phyloP scores from a whole-genome alignment of 176 grass and related monocot genomes.

The Oryza nivara region DNA sequence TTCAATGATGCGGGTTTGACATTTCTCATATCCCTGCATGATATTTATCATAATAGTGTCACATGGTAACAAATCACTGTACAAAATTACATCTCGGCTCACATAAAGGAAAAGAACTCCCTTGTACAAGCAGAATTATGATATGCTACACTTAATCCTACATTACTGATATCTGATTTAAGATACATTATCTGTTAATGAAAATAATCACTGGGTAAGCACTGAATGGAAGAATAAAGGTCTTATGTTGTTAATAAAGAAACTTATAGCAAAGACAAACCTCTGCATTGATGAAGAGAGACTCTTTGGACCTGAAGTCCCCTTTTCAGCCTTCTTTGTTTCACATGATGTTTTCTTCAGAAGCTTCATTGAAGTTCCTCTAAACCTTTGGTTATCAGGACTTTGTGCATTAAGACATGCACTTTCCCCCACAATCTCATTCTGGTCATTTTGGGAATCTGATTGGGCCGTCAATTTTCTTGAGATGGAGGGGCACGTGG shows the following conservation, averaged over 20 bases:
- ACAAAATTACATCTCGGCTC: background rate
- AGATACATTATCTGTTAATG: slow-evolving; percentile 5
- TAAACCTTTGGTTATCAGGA: slow-evolving; percentile 50
- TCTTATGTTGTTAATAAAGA: slow-evolving; percentile 26
- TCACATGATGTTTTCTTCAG: slow-evolving; percentile 38
- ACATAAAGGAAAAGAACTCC: slow-evolving; percentile 25
- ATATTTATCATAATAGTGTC: slow-evolving; percentile 33
- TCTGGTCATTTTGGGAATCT: slow-evolving; percentile 38
- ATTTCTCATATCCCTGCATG: slow-evolving; percentile 59
- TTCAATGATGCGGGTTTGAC: slow-evolving; percentile 41
- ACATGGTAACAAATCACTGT: slow-evolving; percentile 33
- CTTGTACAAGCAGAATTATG: slow-evolving; percentile 14
- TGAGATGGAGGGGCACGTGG: slow-evolving; percentile 56
- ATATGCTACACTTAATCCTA: background rate
- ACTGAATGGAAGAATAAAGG: slow-evolving; percentile 19
- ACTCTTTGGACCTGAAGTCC: slow-evolving; percentile 47
- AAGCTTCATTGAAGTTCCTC: slow-evolving; percentile 33
- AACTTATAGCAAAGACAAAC: slow-evolving; percentile 38
- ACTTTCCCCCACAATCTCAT: slow-evolving; percentile 48
- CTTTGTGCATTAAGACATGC: slow-evolving; percentile 45
- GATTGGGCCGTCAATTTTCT: slow-evolving; percentile 33
- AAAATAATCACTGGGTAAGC: slow-evolving; percentile 21
- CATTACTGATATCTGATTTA: slow-evolving; percentile 25
- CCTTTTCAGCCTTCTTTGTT: slow-evolving; percentile 43
- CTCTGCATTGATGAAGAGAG: slow-evolving; percentile 48